Conservation (phyloP, 2,329 filamentous ascomycete genomes). For the Grosmannia penicillata region DNA sequence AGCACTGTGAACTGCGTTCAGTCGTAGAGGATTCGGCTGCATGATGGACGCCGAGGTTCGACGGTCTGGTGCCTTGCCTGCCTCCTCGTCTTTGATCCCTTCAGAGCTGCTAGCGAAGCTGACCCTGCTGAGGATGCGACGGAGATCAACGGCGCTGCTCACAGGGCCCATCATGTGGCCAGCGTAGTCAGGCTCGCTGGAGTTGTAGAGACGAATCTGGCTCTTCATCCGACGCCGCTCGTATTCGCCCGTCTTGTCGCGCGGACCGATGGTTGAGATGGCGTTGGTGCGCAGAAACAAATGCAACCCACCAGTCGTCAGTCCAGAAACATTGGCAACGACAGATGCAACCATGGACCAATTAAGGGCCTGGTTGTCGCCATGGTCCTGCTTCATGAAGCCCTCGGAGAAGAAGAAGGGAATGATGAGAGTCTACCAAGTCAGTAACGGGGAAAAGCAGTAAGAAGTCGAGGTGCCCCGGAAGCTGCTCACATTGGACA, state of each 20-base stretch:
- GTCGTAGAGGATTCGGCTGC: not conserved
- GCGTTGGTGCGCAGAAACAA: conserved; percentile 52
- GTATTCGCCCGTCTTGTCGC: conserved; percentile 29
- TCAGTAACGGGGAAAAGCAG: not conserved
- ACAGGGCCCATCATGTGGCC: conserved; percentile 20
- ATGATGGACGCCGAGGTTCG: no score
- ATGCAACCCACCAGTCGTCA: conserved; percentile 50
- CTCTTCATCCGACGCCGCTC: conserved; percentile 28
- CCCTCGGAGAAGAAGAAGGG: conserved; percentile 48
- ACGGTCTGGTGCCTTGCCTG: not conserved
- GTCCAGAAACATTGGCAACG: conserved; percentile 49
- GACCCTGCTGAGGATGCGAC: conserved; percentile 20
- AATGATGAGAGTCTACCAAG: conserved; percentile 37
- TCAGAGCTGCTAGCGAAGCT: conserved; percentile 15
- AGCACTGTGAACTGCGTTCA: no score
- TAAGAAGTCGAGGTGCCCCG: not conserved
- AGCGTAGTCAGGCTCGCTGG: conserved; percentile 16
- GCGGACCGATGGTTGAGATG: conserved; percentile 36
- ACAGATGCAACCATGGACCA: conserved; percentile 50
- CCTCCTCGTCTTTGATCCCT: conserved; percentile 20
- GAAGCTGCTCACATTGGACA: conserved; percentile 35
- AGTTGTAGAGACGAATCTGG: conserved; percentile 22
- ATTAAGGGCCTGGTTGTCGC: conserved; percentile 26
- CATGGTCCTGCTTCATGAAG: conserved; percentile 18
- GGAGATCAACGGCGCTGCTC: conserved; percentile 14